Evolutionary conservation across 2,329 filamentous ascomycete species (phyloP), one percentile per base, ranked within the genome.

Genomic region (Colletotrichum somersetense): DNA sequence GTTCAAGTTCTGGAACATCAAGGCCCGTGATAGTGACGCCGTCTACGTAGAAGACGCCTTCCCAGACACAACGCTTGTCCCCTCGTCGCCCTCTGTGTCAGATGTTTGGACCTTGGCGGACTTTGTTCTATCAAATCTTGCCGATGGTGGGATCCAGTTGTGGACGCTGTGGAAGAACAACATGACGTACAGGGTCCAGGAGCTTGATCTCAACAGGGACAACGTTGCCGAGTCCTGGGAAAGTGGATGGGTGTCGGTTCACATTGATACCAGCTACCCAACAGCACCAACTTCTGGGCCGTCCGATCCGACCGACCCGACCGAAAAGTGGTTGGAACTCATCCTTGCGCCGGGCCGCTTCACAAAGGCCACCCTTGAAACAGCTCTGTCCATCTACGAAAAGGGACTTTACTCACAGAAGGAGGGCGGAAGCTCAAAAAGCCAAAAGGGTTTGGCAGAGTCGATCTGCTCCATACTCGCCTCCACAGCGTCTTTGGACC

Each of bases 1-100:
- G 79, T 98, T 99, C 87, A 98, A 97, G 80, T 95, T 99, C 79
- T 99, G 95, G 94, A 87, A 84, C 75, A 82, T 90, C n/a, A 89
- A 89, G 65, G 89, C 92, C 23, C 89, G 91, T 75, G 89, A 91
- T 65, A 88, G 88, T 76, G 86, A 92, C 76, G 85, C 84, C 2
- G 80, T 94, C 26, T 86, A 91, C 11, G 85, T 97, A 18, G 88
- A 90, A 74, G 94, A 97, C 76, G 83, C 94, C 30, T 95, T 93
- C 75, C 88, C 92, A 0, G 85, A 88, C 14, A 78, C 84, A 10
- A 84, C 87, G 16, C 85, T 96, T 42, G 86, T 92, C 35, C 93
- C 95, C 1, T 89, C 89, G 72, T 91, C 87, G 78, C 91, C 90
- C 74, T 92, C 90, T 56, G 92, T 87, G 76, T 93, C 90, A 75